Evolutionary conservation across 176 grass and related monocot genomes (phyloP).

Genomic region (Avena sativa): DNA sequence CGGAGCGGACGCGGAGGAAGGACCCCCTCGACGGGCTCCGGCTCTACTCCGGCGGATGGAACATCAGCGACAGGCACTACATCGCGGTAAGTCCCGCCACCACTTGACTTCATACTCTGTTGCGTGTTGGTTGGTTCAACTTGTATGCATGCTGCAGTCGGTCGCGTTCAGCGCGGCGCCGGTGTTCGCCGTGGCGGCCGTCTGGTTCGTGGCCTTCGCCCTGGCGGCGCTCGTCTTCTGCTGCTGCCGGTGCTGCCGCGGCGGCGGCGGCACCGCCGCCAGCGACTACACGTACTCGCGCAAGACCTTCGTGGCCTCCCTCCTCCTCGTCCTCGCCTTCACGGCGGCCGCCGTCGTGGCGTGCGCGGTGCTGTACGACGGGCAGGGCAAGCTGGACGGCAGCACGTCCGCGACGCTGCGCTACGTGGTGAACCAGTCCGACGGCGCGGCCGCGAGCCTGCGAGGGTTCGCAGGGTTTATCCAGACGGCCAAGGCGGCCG

Average conservation of each 20-base stretch:
- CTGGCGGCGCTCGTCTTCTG: constrained; percentile 44
- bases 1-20: constrained; percentile 70
- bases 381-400: constrained; percentile 61
- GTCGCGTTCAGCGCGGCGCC: constrained; percentile 76
- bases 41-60: constrained; percentile 82
- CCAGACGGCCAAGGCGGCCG: constrained; percentile 55
- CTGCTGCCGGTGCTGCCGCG: constrained; percentile 55
- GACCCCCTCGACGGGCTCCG: constrained; percentile 74
- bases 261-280: background rate
- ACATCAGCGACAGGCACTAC: constrained; percentile 90
- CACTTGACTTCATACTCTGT: no score
- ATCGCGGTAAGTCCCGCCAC: constrained; percentile 48
- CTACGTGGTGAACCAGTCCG: constrained; percentile 66
- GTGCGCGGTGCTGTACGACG: constrained; percentile 70
- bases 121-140: no score
- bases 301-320: constrained; percentile 39
- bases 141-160: constrained; percentile 50
- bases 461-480: constrained; percentile 57
- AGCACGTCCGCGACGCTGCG: constrained; percentile 64
- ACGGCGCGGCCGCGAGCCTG: constrained; percentile 57
- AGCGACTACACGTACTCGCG: constrained; percentile 60
- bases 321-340: constrained; percentile 55
- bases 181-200: constrained; percentile 52
- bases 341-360: constrained; percentile 52
- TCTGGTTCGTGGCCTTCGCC: constrained; percentile 66